Evolutionary conservation across 129 eudicot species (phyloP), one percentile per base, ranked within the genome.

Genomic region (Pseudognaphalium luteoalbum): DNA sequence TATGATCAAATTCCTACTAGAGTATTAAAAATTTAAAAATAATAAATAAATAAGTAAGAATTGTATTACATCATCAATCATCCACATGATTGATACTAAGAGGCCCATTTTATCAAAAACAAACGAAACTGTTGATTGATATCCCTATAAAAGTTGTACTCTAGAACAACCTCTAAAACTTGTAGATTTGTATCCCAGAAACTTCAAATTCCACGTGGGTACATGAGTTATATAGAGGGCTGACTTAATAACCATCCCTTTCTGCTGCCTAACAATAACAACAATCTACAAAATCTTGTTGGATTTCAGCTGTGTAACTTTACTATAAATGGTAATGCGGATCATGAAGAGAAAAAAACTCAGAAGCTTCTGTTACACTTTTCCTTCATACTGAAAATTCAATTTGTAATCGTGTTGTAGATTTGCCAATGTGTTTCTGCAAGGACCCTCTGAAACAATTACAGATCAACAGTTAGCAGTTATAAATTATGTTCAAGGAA

Each of bases 341-440:
- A 75, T 32, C 84, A 29, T 7, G n/a, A 11, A 39, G 17, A 75
- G 37, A 39, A 17, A 75, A 57, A 77, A 37, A 77, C 39, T 47
- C 19, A 11, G 71, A 77, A 64, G 56, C 21, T 47, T 65, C 30
- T 30, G 57, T 87, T 91, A 93, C 58, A 91, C 96, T 85, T 93
- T 93, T 73, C 98, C 98, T 87, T 81, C 88, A 25, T 87, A 93
- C 75, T 93, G 91, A 80, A 90, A 93, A 81, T 91, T 76, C 39
- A 80, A 79, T 37, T 88, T 86, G 87, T 93, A 91, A 81, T 93
- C 97, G 62, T 85, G 88, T 78, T 86, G 92, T 74, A 93, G 81
- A 68, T 81, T 80, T 35, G 96, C 93, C 80, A 93, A 79, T 10
- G 91, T 86, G 77, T 82, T 93, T 81, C 98, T 88, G 87, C 97